Evolutionary conservation across 345 rosid genomes (phyloP).

Genomic region (Raphanus sativus): DNA sequence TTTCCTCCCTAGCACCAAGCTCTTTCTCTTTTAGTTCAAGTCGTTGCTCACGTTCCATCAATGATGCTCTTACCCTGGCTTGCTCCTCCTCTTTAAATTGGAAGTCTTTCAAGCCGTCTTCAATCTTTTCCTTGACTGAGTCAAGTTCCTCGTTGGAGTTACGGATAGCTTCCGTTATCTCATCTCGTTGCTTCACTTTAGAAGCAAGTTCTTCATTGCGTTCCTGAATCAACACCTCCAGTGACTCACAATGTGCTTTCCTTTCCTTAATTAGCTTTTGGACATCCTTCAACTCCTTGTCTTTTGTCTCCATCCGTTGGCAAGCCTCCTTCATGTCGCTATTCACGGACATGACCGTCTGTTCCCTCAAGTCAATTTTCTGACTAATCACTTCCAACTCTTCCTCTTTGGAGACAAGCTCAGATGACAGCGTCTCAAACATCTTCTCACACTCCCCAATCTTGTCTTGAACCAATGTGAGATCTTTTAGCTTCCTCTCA

Average conservation of each 20-base stretch:
- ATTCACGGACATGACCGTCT: not conserved
- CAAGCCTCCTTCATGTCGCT: not conserved
- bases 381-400: not conserved
- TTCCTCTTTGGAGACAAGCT: constrained; percentile 7
- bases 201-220: constrained; percentile 24
- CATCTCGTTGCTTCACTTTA: constrained; percentile 24
- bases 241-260: not conserved
- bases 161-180: constrained; percentile 21
- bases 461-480: too few species aligned
- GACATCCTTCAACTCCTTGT: constrained; percentile 17
- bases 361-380: constrained; percentile 15
- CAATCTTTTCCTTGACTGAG: constrained; percentile 15
- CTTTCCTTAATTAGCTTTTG: constrained; percentile 6
- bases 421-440: too few species aligned
- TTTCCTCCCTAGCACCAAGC: constrained; percentile 11
- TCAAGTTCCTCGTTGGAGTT: constrained; percentile 10
- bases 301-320: constrained; percentile 20
- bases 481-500: not conserved
- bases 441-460: too few species aligned
- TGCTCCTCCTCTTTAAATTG: constrained; percentile 32
- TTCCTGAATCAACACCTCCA: constrained; percentile 3
- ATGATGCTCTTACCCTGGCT: constrained; percentile 22
- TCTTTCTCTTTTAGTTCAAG: constrained; percentile 38
- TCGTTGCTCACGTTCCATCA: constrained; percentile 15
- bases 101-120: constrained; percentile 21